Evolutionary conservation across 1,139 yeast species (phyloP).

Genomic region (Kodamaea derodonti): DNA sequence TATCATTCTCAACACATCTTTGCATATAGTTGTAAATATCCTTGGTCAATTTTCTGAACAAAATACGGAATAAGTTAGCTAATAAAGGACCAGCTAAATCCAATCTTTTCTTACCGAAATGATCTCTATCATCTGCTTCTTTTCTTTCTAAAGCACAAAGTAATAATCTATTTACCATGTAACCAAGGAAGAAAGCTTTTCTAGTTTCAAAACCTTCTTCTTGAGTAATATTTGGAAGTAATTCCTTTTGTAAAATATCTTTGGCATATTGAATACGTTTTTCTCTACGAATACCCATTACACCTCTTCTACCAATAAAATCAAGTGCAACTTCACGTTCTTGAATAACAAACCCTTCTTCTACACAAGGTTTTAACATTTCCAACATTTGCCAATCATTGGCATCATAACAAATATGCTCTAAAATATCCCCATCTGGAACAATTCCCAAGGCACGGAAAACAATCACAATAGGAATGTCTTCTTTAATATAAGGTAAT

Average conservation of each 20-base stretch:
- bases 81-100: constrained; percentile 97
- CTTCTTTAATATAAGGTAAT: constrained; percentile 92
- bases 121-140: constrained; percentile 99
- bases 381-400: constrained; percentile 99
- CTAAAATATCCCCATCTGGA: constrained; percentile 97
- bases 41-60: constrained; percentile 88
- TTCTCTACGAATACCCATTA: constrained; percentile 90
- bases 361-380: constrained; percentile 98
- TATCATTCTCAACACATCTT: constrained; percentile 96
- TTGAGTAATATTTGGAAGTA: constrained; percentile 95
- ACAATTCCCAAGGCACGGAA: constrained; percentile 98
- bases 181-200: constrained; percentile 95
- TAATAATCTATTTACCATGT: constrained; percentile 92
- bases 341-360: constrained; percentile 97
- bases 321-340: constrained; percentile 97
- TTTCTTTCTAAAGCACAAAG: constrained; percentile 95
- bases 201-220: constrained; percentile 96
- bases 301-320: constrained; percentile 98
- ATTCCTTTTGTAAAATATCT: constrained; percentile 92
- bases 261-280: constrained; percentile 98
- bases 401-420: constrained; percentile 96
- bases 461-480: constrained; percentile 93
- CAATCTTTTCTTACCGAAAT: constrained; percentile 95
- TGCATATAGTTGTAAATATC: constrained; percentile 98
- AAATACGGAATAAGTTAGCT: constrained; percentile 90